A percentile compares a stretch with the other conserved stretches of the same genome.
These are phyloP conservation scores for Infundibulicybe gibba DNA, from an alignment of 768 basidiomycete genomes.

Conservation along the genomic window DNA sequence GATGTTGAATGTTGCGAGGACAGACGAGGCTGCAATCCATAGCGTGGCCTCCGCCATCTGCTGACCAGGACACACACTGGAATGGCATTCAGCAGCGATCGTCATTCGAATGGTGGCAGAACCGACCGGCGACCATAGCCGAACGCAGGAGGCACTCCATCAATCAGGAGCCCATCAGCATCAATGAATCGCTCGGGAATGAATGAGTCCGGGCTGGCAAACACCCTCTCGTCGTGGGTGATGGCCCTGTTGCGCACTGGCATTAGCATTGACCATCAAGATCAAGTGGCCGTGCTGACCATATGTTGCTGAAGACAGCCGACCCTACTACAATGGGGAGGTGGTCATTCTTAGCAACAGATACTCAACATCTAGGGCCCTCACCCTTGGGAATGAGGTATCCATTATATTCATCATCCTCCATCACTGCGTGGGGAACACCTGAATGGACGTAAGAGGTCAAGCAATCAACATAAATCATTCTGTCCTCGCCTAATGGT, in stretches of 20 bases:
- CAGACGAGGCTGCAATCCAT: not conserved
- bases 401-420: conserved; percentile 27
- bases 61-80: not conserved
- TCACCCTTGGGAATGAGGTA: conserved; percentile 26
- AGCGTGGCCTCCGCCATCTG: not conserved
- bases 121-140: conserved; percentile 22
- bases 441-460: conserved; percentile 6
- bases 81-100: not conserved
- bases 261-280: not conserved
- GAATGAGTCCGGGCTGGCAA: conserved; percentile 25
- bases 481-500: conserved; percentile 13
- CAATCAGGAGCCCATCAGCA: conserved; percentile 1
- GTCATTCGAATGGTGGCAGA: not conserved
- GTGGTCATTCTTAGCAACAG: too few species aligned
- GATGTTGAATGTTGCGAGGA: not conserved
- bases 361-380: too few species aligned
- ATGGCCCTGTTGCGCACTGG: conserved; percentile 18
- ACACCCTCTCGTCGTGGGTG: conserved; percentile 24
- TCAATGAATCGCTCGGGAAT: conserved; percentile 27
- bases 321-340: not conserved
- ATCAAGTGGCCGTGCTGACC: conserved; percentile 6
- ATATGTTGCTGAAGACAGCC: conserved; percentile 14
- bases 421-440: conserved; percentile 19
- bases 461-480: not conserved
- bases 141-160: conserved; percentile 17